Base-by-base conservation (phyloP, 225 moss, liverwort and hornwort species). In the Pseudisothecium myosuroides region DNA sequence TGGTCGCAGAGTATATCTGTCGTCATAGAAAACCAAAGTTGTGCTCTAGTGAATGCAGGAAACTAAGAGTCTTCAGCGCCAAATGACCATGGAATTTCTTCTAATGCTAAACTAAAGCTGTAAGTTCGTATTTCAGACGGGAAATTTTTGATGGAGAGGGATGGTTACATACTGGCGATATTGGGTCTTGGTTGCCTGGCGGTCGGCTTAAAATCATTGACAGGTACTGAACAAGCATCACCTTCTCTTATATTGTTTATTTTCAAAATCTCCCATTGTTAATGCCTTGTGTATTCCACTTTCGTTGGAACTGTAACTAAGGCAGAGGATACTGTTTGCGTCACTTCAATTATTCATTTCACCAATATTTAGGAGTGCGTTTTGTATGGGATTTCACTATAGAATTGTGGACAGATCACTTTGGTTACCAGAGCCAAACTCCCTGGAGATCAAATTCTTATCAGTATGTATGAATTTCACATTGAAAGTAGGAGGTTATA, bases 181-280 rank as follows among this genome's bases (percentile, higher is more conserved):
- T 98, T 81, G 98, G 98, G 54, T 87, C 94, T 90, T 99, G 98
- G 98, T 88, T 99, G 81, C 96, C 97, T 80, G 97, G 98, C 41
- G 97, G 98, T 88, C 95, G 95, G 85, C 94, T 99, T 59, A 96
- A 90, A 92, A 97, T 99, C 85, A 97, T 99, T 76, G 98, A 97
- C 88, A 94, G 95, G 95, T 94, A 77, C 73, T 81, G 56, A 32
- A 52, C 68, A 72, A 83, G 67, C 74, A 86, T 84, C 83, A 62
- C 34, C 66, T 72, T 62, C 39, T 59, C 66, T 80, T 34, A 3
- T 41, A 61, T 67, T 84, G 21, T 60, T 77, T 43, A 49, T 45
- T 37, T 71, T 43, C n/a, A 37, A 66, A 86, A 74, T 80, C 39
- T 72, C 64, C 71, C 29, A 32, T 76, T 39, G 43, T 54, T 10